These are phyloP conservation scores for Globisporangium cystogenes DNA, from an alignment of 352 stramenopile genomes.

Conservation along the genomic window DNA sequence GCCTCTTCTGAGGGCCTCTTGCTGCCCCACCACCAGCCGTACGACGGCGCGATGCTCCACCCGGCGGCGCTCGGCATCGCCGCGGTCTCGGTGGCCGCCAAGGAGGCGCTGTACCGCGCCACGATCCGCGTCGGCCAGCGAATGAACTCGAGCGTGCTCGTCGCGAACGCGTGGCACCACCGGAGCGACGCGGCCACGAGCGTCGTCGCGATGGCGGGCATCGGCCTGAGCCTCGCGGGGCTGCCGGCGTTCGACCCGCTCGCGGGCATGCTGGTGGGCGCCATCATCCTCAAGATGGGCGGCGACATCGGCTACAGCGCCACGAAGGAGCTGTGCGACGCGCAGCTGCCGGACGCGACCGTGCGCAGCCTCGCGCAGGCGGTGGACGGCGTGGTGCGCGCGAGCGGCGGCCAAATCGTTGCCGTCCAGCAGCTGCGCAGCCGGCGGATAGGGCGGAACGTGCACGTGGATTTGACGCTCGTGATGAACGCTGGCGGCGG, in stretches of 20 bases:
- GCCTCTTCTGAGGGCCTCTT: neutral
- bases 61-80: slow-evolving; percentile 81
- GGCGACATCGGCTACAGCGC: slow-evolving; percentile 60
- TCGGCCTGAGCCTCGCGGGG: slow-evolving; percentile 52
- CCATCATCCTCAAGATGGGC: slow-evolving; percentile 75
- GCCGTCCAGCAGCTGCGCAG: slow-evolving; percentile 44
- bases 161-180: slow-evolving; percentile 96
- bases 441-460: slow-evolving; percentile 43
- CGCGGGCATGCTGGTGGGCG: slow-evolving; percentile 61
- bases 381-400: slow-evolving; percentile 28
- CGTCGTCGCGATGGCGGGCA: slow-evolving; percentile 63
- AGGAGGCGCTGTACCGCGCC: slow-evolving; percentile 91
- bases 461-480: slow-evolving; percentile 59
- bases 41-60: slow-evolving; percentile 28
- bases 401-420: slow-evolving; percentile 37
- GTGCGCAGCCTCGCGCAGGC: slow-evolving; percentile 33
- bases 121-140: slow-evolving; percentile 87
- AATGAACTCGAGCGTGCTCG: slow-evolving; percentile 90
- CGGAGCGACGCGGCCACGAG: slow-evolving; percentile 82
- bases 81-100: slow-evolving; percentile 79
- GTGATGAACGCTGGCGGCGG: slow-evolving; percentile 23
- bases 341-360: slow-evolving; percentile 31
- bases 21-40: too few species aligned
- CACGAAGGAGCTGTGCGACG: slow-evolving; percentile 59
- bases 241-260: slow-evolving; percentile 65